A percentile compares a stretch with the other conserved stretches of the same genome.
Evolutionary conservation across 139 green algal genomes (phyloP).

Genomic region (Eudorina sp.): DNA sequence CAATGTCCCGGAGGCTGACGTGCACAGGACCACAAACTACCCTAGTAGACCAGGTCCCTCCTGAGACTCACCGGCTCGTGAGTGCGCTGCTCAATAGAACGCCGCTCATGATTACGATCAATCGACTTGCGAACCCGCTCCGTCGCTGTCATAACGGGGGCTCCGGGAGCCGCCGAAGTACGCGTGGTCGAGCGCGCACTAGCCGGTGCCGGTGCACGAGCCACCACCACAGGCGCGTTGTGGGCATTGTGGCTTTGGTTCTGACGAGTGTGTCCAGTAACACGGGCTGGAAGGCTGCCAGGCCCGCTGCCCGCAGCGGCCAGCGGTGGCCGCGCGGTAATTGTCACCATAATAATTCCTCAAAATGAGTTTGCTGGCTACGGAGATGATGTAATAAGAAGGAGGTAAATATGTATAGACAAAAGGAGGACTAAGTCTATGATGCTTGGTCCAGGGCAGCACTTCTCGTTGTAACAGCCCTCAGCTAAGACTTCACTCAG

Average conservation of each 20-base stretch:
- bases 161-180: constrained; percentile 31
- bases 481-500: no score
- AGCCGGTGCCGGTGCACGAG: constrained; percentile 3
- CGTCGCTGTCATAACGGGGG: not conserved
- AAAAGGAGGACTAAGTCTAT: no score
- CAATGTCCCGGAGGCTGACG: not conserved
- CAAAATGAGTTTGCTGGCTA: no score
- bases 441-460: no score
- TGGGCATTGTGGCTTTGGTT: constrained; percentile 2
- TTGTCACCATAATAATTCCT: constrained; percentile 11
- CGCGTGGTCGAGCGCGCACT: not conserved
- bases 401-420: no score
- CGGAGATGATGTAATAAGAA: no score
- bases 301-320: not conserved
- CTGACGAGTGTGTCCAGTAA: constrained; percentile 25
- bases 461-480: no score
- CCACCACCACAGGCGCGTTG: not conserved
- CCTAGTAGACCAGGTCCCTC: no score
- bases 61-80: constrained; percentile 25
- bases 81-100: not conserved
- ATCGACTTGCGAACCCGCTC: constrained; percentile 41
- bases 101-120: constrained; percentile 29
- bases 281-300: constrained; percentile 44
- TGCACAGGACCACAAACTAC: constrained; percentile 9
- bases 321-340: constrained; percentile 19